Percentiles rank a stretch among this genome's conserved stretches.
Conservation (phyloP, 257 asterid genomes). For the Galeopsis tetrahit region DNA sequence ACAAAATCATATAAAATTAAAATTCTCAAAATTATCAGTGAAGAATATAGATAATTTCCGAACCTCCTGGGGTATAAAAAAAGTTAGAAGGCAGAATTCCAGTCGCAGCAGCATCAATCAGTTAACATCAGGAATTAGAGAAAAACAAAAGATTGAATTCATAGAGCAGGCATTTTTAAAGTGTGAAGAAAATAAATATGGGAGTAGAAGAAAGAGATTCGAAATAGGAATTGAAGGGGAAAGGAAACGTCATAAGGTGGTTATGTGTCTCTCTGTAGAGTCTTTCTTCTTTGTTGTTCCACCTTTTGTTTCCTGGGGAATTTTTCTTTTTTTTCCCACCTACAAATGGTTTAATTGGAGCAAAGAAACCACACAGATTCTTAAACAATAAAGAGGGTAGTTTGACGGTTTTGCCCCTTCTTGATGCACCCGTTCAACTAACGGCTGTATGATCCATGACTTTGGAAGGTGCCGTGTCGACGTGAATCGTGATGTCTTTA, state of each 20-base stretch:
- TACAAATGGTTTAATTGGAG: conserved; percentile 29
- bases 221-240: conserved; percentile 35
- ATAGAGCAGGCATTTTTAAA: too few relatives aligned
- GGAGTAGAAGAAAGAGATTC: conserved; percentile 27
- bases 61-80: conserved; percentile 55
- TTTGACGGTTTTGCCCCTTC: not conserved
- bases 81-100: conserved; percentile 29
- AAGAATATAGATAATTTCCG: conserved; percentile 11
- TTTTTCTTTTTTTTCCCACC: conserved; percentile 27
- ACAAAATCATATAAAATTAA: not conserved
- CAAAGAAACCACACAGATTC: conserved; percentile 23
- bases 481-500: conserved; percentile 7
- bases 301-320: not conserved
- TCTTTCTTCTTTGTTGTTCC: not conserved
- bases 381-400: not conserved
- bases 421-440: conserved; percentile 33
- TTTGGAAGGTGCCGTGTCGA: conserved; percentile 1
- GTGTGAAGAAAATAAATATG: conserved; percentile 4
- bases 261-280: conserved; percentile 27
- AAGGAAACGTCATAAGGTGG: conserved; percentile 33
- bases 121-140: not conserved
- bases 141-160: not conserved
- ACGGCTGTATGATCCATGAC: conserved; percentile 37
- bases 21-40: not conserved
- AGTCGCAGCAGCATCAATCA: conserved; percentile 15